These are phyloP conservation scores for Paramyrothecium roridum DNA, from an alignment of 2,329 filamentous ascomycete genomes.

Conservation along the genomic window DNA sequence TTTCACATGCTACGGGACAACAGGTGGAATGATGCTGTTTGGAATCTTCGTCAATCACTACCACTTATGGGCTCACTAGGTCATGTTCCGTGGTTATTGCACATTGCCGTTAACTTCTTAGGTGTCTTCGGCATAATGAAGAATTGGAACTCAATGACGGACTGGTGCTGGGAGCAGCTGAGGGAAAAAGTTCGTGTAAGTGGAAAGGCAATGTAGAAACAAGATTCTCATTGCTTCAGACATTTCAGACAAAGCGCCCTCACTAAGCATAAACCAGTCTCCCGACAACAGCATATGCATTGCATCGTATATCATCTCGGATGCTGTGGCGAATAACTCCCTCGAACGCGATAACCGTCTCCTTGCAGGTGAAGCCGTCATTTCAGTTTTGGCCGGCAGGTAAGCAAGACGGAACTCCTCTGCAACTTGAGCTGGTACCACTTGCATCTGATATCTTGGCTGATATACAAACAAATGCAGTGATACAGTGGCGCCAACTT, in stretches of 20 bases:
- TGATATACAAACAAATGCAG: no score
- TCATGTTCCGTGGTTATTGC: constrained; percentile 21
- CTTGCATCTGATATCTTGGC: no score
- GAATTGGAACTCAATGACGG: constrained; percentile 17
- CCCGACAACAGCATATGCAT: not conserved
- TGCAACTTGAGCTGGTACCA: no score
- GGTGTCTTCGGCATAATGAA: constrained; percentile 10
- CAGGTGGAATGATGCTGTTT: constrained; percentile 22
- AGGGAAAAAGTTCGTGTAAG: constrained; percentile 5
- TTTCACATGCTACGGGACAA: constrained; percentile 28
- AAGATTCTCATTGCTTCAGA: not conserved
- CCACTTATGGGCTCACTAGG: constrained; percentile 24
- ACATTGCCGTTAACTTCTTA: constrained; percentile 15
- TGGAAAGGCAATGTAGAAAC: not conserved
- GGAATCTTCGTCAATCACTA: constrained; percentile 17
- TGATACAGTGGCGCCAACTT: constrained; percentile 13
- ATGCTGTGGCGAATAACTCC: not conserved
- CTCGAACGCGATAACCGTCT: not conserved
- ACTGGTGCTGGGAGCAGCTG: constrained; percentile 16
- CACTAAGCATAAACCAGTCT: not conserved
- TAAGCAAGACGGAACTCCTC: no score
- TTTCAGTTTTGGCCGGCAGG: constrained; percentile 18
- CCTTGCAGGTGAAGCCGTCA: constrained; percentile 11
- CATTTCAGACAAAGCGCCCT: not conserved
- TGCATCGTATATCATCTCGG: not conserved